Percentiles rank a stretch among this genome's conserved stretches.
Evolutionary conservation across 2,329 filamentous ascomycete genomes (phyloP).

Genomic region (Aspergillus sojae): DNA sequence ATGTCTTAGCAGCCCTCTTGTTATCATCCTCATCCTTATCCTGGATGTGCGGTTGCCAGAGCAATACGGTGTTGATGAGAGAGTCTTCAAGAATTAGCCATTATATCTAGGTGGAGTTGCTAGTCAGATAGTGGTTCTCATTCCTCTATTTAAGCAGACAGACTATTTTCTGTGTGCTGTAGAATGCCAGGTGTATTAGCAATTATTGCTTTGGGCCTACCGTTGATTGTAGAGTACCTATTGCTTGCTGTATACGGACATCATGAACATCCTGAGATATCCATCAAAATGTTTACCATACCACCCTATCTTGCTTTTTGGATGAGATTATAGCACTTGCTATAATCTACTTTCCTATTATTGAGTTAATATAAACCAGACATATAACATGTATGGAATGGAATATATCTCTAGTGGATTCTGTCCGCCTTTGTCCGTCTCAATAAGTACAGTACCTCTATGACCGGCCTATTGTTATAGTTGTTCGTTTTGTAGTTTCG

Average conservation of each 20-base stretch:
- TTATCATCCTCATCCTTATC: not conserved
- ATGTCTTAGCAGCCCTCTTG: not conserved
- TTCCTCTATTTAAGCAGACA: not conserved
- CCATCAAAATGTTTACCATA: not conserved
- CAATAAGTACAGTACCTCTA: too few species aligned
- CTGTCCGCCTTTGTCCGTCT: too few species aligned
- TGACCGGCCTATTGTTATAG: too few species aligned
- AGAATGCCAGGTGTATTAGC: not conserved
- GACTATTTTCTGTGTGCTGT: not conserved
- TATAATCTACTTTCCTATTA: too few species aligned
- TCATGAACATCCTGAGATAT: not conserved
- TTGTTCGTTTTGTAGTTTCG: too few species aligned
- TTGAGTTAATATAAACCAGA: too few species aligned
- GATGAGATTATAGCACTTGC: not conserved
- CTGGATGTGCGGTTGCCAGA: not conserved
- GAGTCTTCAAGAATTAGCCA: too few species aligned
- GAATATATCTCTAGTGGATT: too few species aligned
- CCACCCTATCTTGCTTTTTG: not conserved
- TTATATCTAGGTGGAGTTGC: not conserved
- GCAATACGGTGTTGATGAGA: too few species aligned
- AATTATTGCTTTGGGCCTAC: not conserved
- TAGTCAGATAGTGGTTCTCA: not conserved
- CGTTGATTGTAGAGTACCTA: not conserved
- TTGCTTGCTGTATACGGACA: not conserved
- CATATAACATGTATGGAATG: too few species aligned